Evolutionary conservation across 2,329 filamentous ascomycete genomes (phyloP).

Genomic region (Stachybotrys chartarum): DNA sequence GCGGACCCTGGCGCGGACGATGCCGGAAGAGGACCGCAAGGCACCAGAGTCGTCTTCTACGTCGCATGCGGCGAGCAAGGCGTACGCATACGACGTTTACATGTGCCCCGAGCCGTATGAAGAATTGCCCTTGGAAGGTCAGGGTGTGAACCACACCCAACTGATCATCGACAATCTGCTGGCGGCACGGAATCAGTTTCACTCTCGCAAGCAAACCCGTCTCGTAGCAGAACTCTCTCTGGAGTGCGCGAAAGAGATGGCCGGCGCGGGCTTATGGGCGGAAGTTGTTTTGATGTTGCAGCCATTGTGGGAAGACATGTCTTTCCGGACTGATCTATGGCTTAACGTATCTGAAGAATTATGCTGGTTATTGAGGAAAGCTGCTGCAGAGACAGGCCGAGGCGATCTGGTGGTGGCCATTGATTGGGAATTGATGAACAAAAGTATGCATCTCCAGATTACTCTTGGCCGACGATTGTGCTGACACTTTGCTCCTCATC

Average conservation of each 20-base stretch:
- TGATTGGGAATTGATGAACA: slow-evolving; percentile 59
- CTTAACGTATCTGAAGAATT: slow-evolving; percentile 51
- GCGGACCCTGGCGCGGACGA: slow-evolving; percentile 44
- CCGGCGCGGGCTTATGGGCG: slow-evolving; percentile 42
- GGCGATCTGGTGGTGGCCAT: slow-evolving; percentile 51
- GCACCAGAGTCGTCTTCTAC: slow-evolving; percentile 40
- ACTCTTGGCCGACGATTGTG: not conserved
- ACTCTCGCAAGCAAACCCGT: slow-evolving; percentile 44
- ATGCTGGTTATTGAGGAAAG: slow-evolving; percentile 52
- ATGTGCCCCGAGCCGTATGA: slow-evolving; percentile 58
- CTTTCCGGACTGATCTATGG: slow-evolving; percentile 54
- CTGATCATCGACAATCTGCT: slow-evolving; percentile 47
- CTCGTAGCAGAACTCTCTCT: slow-evolving; percentile 49
- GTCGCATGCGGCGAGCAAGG: slow-evolving; percentile 38
- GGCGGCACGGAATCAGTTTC: slow-evolving; percentile 46
- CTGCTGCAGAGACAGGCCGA: slow-evolving; percentile 44
- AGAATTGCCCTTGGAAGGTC: slow-evolving; percentile 45
- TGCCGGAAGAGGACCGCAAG: slow-evolving; percentile 51
- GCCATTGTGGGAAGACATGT: slow-evolving; percentile 50
- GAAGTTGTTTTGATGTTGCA: slow-evolving; percentile 46
- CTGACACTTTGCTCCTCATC: slow-evolving; percentile 3
- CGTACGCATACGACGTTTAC: slow-evolving; percentile 57
- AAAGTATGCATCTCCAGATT: slow-evolving; percentile 32
- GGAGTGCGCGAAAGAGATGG: slow-evolving; percentile 50
- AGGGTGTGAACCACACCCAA: slow-evolving; percentile 47